Percentiles rank a stretch among this genome's conserved stretches.
phyloP scores from a whole-genome alignment of 495 filamentous ascomycete species.

The Penicillium simplicissimum region DNA sequence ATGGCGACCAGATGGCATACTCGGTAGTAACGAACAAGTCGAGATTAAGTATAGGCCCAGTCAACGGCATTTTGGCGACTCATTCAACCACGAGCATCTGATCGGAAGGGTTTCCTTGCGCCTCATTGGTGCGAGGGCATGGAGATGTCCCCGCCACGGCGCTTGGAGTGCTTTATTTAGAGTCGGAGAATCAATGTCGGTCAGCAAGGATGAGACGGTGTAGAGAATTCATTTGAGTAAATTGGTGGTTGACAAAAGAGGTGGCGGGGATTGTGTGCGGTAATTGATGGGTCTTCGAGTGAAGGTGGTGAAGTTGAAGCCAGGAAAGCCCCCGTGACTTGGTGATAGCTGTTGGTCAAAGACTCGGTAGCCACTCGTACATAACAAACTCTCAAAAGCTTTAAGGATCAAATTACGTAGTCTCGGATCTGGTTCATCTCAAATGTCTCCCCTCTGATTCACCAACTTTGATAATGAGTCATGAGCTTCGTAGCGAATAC shows the following conservation, averaged over 20 bases:
- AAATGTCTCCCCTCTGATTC: not conserved
- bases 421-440: not conserved
- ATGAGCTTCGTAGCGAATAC: not conserved
- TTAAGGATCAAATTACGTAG: not conserved
- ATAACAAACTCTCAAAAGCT: not conserved
- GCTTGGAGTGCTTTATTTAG: constrained; percentile 23
- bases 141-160: constrained; percentile 15
- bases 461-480: not conserved
- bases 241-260: not conserved
- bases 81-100: constrained; percentile 1
- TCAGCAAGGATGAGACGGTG: not conserved
- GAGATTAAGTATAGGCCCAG: not conserved
- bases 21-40: not conserved
- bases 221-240: not conserved
- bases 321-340: not conserved
- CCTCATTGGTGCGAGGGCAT: constrained; percentile 5
- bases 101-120: not conserved
- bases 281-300: not conserved
- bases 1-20: not conserved
- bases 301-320: not conserved
- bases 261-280: not conserved
- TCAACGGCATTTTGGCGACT: constrained; percentile 1
- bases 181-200: not conserved
- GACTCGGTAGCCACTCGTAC: not conserved
- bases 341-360: not conserved